Base-by-base conservation (phyloP, 331 rosid genomes). In the Pyracantha coccinea region DNA sequence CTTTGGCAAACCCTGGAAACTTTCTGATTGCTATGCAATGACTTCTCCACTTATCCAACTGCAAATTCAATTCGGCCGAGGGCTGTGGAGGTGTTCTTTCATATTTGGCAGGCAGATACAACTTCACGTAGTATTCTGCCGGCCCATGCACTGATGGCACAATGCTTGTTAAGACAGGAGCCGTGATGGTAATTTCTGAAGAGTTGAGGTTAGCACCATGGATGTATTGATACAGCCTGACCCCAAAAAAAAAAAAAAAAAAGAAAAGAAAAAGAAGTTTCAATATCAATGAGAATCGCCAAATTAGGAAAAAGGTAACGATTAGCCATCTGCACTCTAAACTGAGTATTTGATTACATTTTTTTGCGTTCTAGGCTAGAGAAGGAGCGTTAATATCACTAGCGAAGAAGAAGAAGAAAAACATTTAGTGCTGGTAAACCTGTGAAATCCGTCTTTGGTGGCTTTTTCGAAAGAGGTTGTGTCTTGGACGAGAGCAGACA, bases 371-470 rank as follows among this genome's bases (percentile, higher is more conserved):
- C 3, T 10, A 3, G 45, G 45, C 45, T 38, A 38, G 1, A 38
- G 45, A 38, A 38, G 4, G 45, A 38, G 14, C 1, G 45, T 38
- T 38, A 38, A 38, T 10, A 38, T 38, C 45, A 38, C 45, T 38
- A 38, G 14, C 45, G 45, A 38, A 38, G 45, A 38, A 38, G 19
- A 11, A 4, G 57, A 50, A 50, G 8, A n/a, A 20, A 23, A 11
- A 13, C 5, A 19, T n/a, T 20, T 2, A 27, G 41, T 28, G 52
- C 16, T 54, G 24, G 41, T 13, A 68, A 72, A 88, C 97, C 98
- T 93, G 85, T 89, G 95, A 76, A 93, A 90, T 70, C 95, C 98
- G 41, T 11, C 75, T 73, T 55, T 71, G 74, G 90, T 90, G 82
- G 96, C 84, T n/a, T 86, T 78, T 8, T 88, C 66, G 38, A 87